phyloP scores from a whole-genome alignment of 1,284 basidiomycete species.

The Naganishia albida region DNA sequence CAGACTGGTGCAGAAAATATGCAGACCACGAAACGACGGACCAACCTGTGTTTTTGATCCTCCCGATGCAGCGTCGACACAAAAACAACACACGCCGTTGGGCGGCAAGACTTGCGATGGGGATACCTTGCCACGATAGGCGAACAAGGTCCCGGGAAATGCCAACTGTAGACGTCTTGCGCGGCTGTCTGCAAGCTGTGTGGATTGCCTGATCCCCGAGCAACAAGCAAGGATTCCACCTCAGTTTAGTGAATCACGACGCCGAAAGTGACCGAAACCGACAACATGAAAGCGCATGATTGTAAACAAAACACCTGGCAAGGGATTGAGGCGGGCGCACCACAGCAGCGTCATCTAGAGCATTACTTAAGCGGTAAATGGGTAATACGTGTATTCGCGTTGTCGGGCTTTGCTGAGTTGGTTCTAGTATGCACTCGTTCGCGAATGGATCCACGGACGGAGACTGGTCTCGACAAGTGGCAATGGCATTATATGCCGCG shows the following conservation, averaged over 20 bases:
- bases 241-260: too few relatives aligned
- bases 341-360: neutral
- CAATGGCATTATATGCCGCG: too few relatives aligned
- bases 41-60: conserved; percentile 2
- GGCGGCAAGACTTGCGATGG: neutral
- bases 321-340: neutral
- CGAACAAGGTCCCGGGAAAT: too few relatives aligned
- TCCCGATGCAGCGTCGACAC: neutral
- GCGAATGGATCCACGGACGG: too few relatives aligned
- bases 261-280: neutral
- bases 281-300: conserved; percentile 12
- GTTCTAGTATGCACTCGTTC: neutral
- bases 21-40: neutral
- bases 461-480: neutral
- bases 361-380: neutral
- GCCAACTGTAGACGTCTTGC: too few relatives aligned
- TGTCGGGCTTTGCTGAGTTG: neutral
- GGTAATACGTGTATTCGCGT: conserved; percentile 16
- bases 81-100: conserved; percentile 23
- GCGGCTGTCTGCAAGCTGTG: too few relatives aligned
- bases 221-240: too few relatives aligned
- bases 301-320: conserved; percentile 7
- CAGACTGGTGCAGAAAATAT: neutral
- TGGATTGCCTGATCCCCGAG: neutral
- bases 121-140: too few relatives aligned